Percentiles rank a stretch among this genome's conserved stretches.
Evolutionary conservation across 2,329 filamentous ascomycete genomes (phyloP).

Genomic region (Teratosphaeria nubilosa): DNA sequence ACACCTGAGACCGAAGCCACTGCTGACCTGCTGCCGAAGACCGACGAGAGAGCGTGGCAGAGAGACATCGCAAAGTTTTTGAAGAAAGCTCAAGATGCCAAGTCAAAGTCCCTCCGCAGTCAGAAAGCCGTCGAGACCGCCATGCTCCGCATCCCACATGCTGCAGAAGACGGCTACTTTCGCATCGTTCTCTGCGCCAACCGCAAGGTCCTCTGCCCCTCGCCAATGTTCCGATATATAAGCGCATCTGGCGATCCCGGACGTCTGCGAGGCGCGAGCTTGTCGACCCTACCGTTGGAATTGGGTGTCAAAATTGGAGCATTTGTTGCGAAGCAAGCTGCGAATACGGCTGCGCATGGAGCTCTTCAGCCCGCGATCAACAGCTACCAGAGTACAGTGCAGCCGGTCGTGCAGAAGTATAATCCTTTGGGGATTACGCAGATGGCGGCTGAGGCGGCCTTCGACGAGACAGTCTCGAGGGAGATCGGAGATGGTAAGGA

Average conservation of each 20-base stretch:
- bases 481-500: neutral
- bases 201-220: constrained; percentile 8
- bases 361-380: constrained; percentile 1
- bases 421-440: neutral
- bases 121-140: constrained; percentile 5
- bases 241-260: constrained; percentile 6
- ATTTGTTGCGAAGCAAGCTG: constrained; percentile 2
- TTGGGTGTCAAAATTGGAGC: constrained; percentile 6
- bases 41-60: constrained; percentile 57
- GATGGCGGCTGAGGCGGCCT: neutral
- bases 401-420: neutral
- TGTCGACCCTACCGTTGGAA: constrained; percentile 7
- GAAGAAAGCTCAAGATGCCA: no score
- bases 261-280: constrained; percentile 7
- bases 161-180: constrained; percentile 8
- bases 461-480: neutral
- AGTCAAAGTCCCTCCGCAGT: constrained; percentile 3
- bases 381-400: constrained; percentile 2
- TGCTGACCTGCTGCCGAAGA: constrained; percentile 40
- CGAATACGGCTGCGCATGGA: constrained; percentile 2
- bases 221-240: constrained; percentile 5
- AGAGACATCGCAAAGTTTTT: no score
- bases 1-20: constrained; percentile 46
- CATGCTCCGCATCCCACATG: constrained; percentile 3
- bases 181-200: constrained; percentile 6